Conservation (phyloP, 78 protist species). For the Polysphondylium violaceum region DNA sequence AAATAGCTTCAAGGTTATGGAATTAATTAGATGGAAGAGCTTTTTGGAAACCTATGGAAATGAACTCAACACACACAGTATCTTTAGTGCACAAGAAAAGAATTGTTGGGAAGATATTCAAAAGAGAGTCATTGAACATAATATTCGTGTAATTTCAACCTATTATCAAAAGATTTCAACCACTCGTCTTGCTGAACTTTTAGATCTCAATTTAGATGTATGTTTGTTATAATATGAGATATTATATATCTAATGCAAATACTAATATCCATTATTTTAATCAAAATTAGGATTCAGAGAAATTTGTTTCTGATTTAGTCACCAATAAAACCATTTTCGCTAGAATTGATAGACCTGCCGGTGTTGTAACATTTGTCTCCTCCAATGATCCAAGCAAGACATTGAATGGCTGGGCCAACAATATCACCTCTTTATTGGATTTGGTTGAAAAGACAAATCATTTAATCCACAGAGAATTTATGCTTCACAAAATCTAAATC, state of each 20-base stretch:
- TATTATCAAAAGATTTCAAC: slow-evolving; percentile 86
- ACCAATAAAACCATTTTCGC: slow-evolving; percentile 77
- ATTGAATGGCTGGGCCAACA: slow-evolving; percentile 84
- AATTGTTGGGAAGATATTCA: slow-evolving; percentile 67
- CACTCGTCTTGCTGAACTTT: slow-evolving; percentile 77
- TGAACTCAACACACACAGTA: slow-evolving; percentile 22
- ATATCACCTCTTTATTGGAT: slow-evolving; percentile 75
- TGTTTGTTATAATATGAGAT: too few relatives aligned
- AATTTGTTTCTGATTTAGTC: slow-evolving; percentile 80
- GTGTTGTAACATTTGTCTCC: slow-evolving; percentile 55
- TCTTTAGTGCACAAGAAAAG: slow-evolving; percentile 28
- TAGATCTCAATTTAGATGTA: slow-evolving; percentile 74
- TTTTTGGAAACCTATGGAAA: slow-evolving; percentile 31
- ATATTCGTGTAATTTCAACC: slow-evolving; percentile 80
- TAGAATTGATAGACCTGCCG: slow-evolving; percentile 87
- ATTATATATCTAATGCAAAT: background rate
- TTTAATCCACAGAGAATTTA: slow-evolving; percentile 88
- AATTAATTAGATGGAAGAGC: slow-evolving; percentile 77
- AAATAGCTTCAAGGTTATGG: slow-evolving; percentile 38
- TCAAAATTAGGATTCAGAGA: slow-evolving; percentile 50
- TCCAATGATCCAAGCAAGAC: slow-evolving; percentile 71
- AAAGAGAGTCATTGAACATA: slow-evolving; percentile 86
- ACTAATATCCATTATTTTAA: slow-evolving; percentile 8
- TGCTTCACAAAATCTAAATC: slow-evolving; percentile 83
- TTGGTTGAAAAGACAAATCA: slow-evolving; percentile 88